Percentiles rank a stretch among this genome's conserved stretches.
Conservation (phyloP, 805 yeast genomes). For the Teunomyces pallodes region DNA sequence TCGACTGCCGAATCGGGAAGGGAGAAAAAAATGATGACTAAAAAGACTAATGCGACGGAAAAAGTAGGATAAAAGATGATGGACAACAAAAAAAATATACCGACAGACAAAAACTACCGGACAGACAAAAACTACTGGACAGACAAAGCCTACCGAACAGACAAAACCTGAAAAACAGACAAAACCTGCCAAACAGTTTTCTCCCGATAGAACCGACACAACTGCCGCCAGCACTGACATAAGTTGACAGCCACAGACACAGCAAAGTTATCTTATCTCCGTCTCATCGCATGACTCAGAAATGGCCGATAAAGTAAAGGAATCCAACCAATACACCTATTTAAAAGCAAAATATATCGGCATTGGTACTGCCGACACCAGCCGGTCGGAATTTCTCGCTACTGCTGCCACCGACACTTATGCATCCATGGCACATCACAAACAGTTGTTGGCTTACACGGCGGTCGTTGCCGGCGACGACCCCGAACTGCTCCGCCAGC, state of each 20-base stretch:
- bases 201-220: too few species aligned
- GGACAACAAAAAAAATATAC: too few species aligned
- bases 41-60: too few species aligned
- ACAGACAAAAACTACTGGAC: too few species aligned
- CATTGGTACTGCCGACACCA: slow-evolving; percentile 71
- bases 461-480: slow-evolving; percentile 50
- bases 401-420: slow-evolving; percentile 68
- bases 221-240: too few species aligned
- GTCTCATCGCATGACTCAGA: background rate
- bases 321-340: slow-evolving; percentile 53
- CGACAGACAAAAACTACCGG: too few species aligned
- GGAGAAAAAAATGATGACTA: background rate
- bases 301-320: slow-evolving; percentile 66
- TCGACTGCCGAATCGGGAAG: slow-evolving; percentile 1
- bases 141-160: too few species aligned
- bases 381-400: slow-evolving; percentile 63
- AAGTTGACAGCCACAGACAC: too few species aligned
- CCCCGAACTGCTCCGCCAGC: slow-evolving; percentile 26
- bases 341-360: slow-evolving; percentile 67
- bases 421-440: slow-evolving; percentile 60
- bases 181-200: too few species aligned
- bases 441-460: slow-evolving; percentile 50
- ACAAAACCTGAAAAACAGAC: too few species aligned
- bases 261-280: background rate
- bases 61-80: too few species aligned